Evolutionary conservation across 2,329 filamentous ascomycete species (phyloP).

Genomic region (Trichoderma aggressivum): DNA sequence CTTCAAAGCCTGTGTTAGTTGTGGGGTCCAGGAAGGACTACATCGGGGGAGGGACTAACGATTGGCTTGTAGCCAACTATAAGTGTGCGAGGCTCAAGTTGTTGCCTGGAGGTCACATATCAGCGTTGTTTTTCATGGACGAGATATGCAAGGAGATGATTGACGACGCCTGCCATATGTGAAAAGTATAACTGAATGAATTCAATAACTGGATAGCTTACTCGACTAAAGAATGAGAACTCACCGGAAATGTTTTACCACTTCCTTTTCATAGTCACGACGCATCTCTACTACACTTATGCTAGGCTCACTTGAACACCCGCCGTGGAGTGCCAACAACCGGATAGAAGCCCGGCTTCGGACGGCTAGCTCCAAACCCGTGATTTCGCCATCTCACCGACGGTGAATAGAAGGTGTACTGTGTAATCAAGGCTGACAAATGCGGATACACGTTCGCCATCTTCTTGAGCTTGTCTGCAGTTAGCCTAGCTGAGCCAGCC

Average conservation of each 20-base stretch:
- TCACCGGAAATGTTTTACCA: background rate
- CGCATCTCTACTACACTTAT: background rate
- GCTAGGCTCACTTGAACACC: background rate
- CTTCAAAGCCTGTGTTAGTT: constrained; percentile 22
- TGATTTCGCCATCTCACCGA: background rate
- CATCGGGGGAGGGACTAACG: constrained; percentile 22
- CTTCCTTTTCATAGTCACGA: background rate
- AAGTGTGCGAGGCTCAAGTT: constrained; percentile 16
- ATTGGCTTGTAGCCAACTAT: constrained; percentile 24
- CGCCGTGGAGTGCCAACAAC: background rate
- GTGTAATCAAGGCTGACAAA: background rate
- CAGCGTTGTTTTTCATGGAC: constrained; percentile 24
- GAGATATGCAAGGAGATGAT: constrained; percentile 23
- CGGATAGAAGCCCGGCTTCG: background rate
- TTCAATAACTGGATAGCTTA: background rate
- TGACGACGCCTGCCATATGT: background rate
- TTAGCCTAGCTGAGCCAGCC: background rate
- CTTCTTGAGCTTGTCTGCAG: background rate
- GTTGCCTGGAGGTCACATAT: constrained; percentile 24
- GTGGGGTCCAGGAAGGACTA: constrained; percentile 21
- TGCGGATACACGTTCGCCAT: background rate
- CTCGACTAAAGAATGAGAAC: rapidly evolving
- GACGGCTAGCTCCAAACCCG: background rate
- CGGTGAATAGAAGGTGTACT: background rate
- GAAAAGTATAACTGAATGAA: background rate